These are phyloP conservation scores for Xylariaceae sp. DNA, from an alignment of 2,329 filamentous ascomycete species.

Conservation along the genomic window DNA sequence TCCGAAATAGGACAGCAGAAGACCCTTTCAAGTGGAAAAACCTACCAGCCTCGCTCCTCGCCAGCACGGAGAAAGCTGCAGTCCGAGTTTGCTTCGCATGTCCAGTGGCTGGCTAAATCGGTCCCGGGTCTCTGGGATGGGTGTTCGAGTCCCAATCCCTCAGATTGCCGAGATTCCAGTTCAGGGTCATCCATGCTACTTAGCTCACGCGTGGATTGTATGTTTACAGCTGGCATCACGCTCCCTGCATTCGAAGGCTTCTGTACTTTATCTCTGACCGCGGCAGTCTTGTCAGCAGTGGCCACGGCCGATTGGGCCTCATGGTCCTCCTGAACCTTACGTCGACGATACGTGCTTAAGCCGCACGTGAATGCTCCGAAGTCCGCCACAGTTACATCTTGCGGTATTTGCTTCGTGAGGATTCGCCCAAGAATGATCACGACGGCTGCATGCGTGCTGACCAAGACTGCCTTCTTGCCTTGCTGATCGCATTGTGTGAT, in stretches of 20 bases:
- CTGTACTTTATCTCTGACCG: slow-evolving; percentile 5
- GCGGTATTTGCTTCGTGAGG: slow-evolving; percentile 72
- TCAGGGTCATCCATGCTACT: slow-evolving; percentile 22
- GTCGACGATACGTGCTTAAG: slow-evolving; percentile 57
- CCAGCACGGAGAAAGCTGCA: slow-evolving; percentile 76
- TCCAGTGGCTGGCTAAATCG: slow-evolving; percentile 71
- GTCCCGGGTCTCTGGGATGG: slow-evolving; percentile 45
- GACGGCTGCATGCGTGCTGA: slow-evolving; percentile 86
- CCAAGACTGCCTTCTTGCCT: slow-evolving; percentile 63
- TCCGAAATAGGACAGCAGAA: slow-evolving; percentile 6
- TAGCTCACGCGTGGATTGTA: slow-evolving; percentile 30
- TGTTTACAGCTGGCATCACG: slow-evolving; percentile 22
- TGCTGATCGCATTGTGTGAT: slow-evolving; percentile 68
- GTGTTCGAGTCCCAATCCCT: slow-evolving; percentile 14
- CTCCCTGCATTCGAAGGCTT: slow-evolving; percentile 4
- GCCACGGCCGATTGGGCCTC: not conserved
- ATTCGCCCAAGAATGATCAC: slow-evolving; percentile 81
- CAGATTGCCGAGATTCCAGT: slow-evolving; percentile 32
- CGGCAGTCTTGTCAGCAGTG: slow-evolving; percentile 6
- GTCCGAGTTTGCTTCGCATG: slow-evolving; percentile 73
- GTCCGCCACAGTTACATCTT: slow-evolving; percentile 66
- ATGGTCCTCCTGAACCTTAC: slow-evolving; percentile 1
- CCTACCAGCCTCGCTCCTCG: slow-evolving; percentile 82
- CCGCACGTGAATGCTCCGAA: slow-evolving; percentile 82
- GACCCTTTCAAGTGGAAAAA: slow-evolving; percentile 20